Base-by-base conservation (phyloP, 257 asterid genomes). In the Anisodus tanguticus region DNA sequence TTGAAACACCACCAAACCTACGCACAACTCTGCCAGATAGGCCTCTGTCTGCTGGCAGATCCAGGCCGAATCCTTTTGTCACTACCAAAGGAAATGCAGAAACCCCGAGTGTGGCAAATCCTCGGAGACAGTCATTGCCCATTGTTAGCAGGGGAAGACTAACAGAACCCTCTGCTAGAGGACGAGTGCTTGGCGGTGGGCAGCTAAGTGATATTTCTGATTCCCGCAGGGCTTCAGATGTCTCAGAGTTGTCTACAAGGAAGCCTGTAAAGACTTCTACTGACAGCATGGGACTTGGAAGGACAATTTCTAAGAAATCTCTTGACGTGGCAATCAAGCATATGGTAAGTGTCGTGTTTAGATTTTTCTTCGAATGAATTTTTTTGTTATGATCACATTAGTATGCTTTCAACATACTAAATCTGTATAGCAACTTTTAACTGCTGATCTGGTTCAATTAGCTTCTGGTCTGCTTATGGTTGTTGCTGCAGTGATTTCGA, bases 1-100 rank as follows among this genome's bases (percentile, higher is more conserved):
- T 87, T 62, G 98, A 95, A 55, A 93, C 98, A 82, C 99, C 99
- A 16, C 98, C 98, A 83, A 97, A 97, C 89, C 91, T 97, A 80
- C 92, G 98, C 70, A 97, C 99, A 11, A 87, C 97, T 86, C 90
- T 97, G 87, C 97, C 98, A 19, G 98, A 97, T 83, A 89, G 99
- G 84, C 96, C 99, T 79, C 87, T 91, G 74, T 97, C 99, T 83
- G 98, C 97, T 78, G 98, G 98, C 66, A 95, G 98, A 93, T 93
- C 98, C 83, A 88, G 98, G 77, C 98, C 98, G 67, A 94, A 93
- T 71, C 88, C 70, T 51, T 89, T 93, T 84, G 86, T 84, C 84
- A 85, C 91, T 82, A 68, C 83, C 71, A 97, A 88, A 90, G 93
- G 94, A 84, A 90, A 89, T 83, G 85, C 47, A 6, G 98, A 97